Evolutionary conservation across 2,329 filamentous ascomycete species (phyloP).

Genomic region (Phaeomoniella chlamydospora): DNA sequence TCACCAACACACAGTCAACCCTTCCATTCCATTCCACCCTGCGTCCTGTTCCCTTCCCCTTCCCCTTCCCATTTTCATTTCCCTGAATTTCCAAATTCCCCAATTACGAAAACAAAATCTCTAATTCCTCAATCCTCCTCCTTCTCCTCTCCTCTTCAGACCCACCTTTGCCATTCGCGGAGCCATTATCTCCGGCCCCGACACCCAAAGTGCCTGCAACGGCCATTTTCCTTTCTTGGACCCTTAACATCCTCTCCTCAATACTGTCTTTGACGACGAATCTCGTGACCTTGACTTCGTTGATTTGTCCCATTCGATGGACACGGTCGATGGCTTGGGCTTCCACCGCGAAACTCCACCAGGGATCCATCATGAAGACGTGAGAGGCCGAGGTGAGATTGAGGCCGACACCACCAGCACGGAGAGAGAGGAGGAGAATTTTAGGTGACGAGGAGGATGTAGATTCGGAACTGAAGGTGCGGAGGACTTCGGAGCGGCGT

Average conservation of each 20-base stretch:
- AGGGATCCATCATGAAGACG: slow-evolving; percentile 99
- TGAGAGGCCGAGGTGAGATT: slow-evolving; percentile 80
- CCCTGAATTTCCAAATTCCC: too few relatives aligned
- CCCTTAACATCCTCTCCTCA: slow-evolving; percentile 83
- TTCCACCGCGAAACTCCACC: slow-evolving; percentile 97
- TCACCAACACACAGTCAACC: too few relatives aligned
- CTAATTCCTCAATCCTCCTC: slow-evolving; percentile 85
- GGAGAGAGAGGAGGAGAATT: slow-evolving; percentile 68
- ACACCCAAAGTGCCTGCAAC: slow-evolving; percentile 91
- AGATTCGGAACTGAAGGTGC: slow-evolving; percentile 45
- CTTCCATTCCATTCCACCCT: too few relatives aligned
- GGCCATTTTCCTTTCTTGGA: slow-evolving; percentile 79
- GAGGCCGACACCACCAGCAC: slow-evolving; percentile 84
- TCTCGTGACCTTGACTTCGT: slow-evolving; percentile 70
- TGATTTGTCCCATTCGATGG: slow-evolving; percentile 87
- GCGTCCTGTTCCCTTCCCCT: too few relatives aligned
- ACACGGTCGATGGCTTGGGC: slow-evolving; percentile 96
- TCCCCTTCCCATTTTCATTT: too few relatives aligned
- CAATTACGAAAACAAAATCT: slow-evolving; percentile 74
- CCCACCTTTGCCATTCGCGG: slow-evolving; percentile 71
- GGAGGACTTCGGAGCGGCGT: slow-evolving; percentile 61
- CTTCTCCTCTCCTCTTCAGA: slow-evolving; percentile 83
- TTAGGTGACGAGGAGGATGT: slow-evolving; percentile 13
- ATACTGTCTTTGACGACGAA: slow-evolving; percentile 87
- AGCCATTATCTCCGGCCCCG: slow-evolving; percentile 81